phyloP scores from a whole-genome alignment of 768 basidiomycete species.

The Cubamyces sp. region DNA sequence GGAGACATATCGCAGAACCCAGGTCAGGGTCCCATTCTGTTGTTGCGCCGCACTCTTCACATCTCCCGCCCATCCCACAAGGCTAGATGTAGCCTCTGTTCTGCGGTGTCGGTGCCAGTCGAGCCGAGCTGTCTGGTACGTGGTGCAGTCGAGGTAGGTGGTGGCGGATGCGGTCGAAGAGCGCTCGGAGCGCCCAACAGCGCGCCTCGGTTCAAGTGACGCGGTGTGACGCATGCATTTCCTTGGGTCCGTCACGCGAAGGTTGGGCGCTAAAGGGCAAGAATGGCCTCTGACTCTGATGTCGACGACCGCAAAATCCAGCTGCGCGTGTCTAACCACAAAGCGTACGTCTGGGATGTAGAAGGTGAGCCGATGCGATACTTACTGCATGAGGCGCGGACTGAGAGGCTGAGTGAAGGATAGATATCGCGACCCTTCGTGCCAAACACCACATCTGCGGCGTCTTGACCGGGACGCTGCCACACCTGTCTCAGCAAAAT shows the following conservation, averaged over 20 bases:
- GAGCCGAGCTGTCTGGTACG: neutral
- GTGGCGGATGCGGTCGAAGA: slow-evolving; percentile 10
- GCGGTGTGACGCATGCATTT: slow-evolving; percentile 7
- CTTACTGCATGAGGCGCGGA: neutral
- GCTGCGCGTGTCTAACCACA: slow-evolving; percentile 76
- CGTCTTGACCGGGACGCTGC: slow-evolving; percentile 85
- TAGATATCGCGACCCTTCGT: slow-evolving; percentile 83
- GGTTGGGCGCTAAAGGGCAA: slow-evolving; percentile 9
- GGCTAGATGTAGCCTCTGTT: slow-evolving; percentile 4
- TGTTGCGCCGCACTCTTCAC: slow-evolving; percentile 56
- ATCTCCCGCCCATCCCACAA: slow-evolving; percentile 39
- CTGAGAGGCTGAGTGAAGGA: slow-evolving; percentile 20
- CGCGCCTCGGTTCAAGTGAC: slow-evolving; percentile 13
- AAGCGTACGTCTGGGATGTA: slow-evolving; percentile 88
- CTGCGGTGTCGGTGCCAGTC: neutral
- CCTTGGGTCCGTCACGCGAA: neutral
- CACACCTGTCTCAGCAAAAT: slow-evolving; percentile 95
- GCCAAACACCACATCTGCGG: slow-evolving; percentile 84
- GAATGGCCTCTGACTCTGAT: slow-evolving; percentile 25
- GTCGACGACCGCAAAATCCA: slow-evolving; percentile 40
- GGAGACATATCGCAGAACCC: slow-evolving; percentile 64
- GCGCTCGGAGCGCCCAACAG: neutral
- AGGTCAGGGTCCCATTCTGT: slow-evolving; percentile 61
- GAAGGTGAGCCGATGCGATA: slow-evolving; percentile 56
- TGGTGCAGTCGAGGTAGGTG: slow-evolving; percentile 5